These are phyloP conservation scores for Plasmodium berghei DNA, from an alignment of 169 alveolate species.

Conservation along the genomic window DNA sequence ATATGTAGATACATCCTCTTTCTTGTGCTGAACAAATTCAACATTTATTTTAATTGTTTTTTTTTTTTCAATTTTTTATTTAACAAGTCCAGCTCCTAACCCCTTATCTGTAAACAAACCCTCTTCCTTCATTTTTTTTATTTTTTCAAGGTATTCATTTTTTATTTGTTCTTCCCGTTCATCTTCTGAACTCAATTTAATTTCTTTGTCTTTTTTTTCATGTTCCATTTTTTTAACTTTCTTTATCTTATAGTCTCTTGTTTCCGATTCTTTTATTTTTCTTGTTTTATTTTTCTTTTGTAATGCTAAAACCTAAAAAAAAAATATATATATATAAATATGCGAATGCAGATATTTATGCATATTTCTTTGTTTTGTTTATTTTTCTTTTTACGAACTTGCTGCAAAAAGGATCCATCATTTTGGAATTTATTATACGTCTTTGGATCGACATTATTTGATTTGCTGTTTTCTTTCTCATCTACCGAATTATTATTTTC, in stretches of 20 bases:
- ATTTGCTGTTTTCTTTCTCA: background rate
- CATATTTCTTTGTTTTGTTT: background rate
- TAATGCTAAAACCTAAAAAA: conserved; percentile 49
- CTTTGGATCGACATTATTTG: conserved; percentile 40
- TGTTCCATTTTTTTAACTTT: conserved; percentile 26
- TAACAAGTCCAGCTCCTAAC: conserved; percentile 67
- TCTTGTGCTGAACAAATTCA: background rate
- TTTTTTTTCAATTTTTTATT: conserved; percentile 11
- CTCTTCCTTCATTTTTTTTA: conserved; percentile 67
- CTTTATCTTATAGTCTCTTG: conserved; percentile 25
- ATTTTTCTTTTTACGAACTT: conserved; percentile 20
- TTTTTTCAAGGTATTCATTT: conserved; percentile 62
- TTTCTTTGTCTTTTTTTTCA: conserved; percentile 6
- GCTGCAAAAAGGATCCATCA: conserved; percentile 60
- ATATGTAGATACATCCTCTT: too few species aligned
- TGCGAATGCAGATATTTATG: background rate
- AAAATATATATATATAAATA: background rate
- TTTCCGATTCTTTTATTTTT: conserved; percentile 24
- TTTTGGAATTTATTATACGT: conserved; percentile 61
- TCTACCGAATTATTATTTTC: background rate
- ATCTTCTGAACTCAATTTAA: conserved; percentile 8
- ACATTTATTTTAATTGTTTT: background rate
- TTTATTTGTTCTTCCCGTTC: conserved; percentile 57
- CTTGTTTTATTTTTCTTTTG: conserved; percentile 53
- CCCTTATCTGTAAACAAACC: conserved; percentile 73